Evolutionary conservation across 2,329 filamentous ascomycete genomes (phyloP).

Genomic region (Fusarium protoensiforme): DNA sequence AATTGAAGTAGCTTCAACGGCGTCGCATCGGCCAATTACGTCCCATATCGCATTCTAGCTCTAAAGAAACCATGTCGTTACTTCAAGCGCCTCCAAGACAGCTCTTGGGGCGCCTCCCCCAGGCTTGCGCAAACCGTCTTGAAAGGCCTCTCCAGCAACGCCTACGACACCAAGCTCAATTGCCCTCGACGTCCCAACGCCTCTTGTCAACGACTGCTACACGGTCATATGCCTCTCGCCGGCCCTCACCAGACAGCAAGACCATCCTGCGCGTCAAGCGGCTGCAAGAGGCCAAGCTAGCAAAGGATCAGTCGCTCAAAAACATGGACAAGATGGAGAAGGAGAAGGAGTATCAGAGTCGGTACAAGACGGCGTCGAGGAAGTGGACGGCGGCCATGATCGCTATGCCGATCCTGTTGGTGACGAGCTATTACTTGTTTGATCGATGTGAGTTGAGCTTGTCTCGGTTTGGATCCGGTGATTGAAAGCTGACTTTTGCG

Average conservation of each 20-base stretch:
- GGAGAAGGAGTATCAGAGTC: conserved; percentile 52
- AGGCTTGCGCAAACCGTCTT: not conserved
- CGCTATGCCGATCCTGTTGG: conserved; percentile 64
- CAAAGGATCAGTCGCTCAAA: conserved; percentile 28
- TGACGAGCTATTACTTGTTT: conserved; percentile 66
- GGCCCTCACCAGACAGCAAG: not conserved
- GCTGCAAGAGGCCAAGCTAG: conserved; percentile 23
- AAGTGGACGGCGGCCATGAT: conserved; percentile 61
- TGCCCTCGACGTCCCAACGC: not conserved
- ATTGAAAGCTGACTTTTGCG: not conserved
- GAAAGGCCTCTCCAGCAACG: conserved; percentile 1
- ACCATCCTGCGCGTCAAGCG: not conserved
- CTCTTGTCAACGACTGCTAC: conserved; percentile 15
- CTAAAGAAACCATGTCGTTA: conserved; percentile 3
- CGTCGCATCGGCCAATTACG: not conserved
- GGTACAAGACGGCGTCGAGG: conserved; percentile 57
- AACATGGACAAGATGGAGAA: conserved; percentile 28
- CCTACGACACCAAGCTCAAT: not conserved
- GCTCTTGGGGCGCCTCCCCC: not conserved
- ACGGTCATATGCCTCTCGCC: not conserved
- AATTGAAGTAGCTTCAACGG: not conserved
- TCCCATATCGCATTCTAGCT: not conserved
- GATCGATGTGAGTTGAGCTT: conserved; percentile 57
- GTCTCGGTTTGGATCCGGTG: no score
- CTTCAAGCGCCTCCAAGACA: not conserved